Conservation (phyloP, 441 rosid genomes). For the Raphanus hybrid region DNA sequence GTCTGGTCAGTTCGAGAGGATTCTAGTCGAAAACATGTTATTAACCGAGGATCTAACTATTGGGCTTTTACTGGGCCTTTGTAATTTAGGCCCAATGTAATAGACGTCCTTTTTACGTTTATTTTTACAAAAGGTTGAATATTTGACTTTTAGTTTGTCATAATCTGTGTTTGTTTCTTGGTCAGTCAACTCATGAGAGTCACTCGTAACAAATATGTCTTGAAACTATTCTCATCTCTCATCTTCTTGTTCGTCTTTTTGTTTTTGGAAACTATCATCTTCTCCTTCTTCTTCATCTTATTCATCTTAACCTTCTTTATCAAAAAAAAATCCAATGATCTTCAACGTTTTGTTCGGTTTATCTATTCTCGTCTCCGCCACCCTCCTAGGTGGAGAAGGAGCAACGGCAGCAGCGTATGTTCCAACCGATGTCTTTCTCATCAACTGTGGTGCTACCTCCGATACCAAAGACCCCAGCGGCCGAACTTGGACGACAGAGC, state of each 20-base stretch:
- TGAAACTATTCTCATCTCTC: neutral
- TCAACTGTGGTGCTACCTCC: too few relatives aligned
- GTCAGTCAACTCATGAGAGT: neutral
- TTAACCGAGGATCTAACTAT: neutral
- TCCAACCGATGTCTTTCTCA: too few relatives aligned
- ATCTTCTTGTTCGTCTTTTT: neutral
- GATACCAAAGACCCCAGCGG: too few relatives aligned
- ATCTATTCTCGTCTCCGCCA: too few relatives aligned
- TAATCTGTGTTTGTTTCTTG: neutral
- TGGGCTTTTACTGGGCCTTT: constrained; percentile 3
- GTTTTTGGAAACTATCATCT: neutral
- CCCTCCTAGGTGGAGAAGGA: too few relatives aligned
- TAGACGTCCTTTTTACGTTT: neutral
- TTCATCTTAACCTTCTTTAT: neutral
- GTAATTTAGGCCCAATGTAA: neutral
- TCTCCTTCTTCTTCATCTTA: neutral
- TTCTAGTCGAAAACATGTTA: neutral
- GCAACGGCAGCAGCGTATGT: too few relatives aligned
- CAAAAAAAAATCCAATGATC: too few relatives aligned
- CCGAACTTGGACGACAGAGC: too few relatives aligned
- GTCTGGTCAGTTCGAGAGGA: neutral
- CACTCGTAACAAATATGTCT: neutral
- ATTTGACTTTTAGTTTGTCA: neutral
- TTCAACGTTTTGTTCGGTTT: too few relatives aligned
- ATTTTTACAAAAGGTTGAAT: neutral